A percentile compares a stretch with the other conserved stretches of the same genome.
These are phyloP conservation scores for Botrytis galanthina DNA, from an alignment of 2,329 filamentous ascomycete species.

Conservation along the genomic window DNA sequence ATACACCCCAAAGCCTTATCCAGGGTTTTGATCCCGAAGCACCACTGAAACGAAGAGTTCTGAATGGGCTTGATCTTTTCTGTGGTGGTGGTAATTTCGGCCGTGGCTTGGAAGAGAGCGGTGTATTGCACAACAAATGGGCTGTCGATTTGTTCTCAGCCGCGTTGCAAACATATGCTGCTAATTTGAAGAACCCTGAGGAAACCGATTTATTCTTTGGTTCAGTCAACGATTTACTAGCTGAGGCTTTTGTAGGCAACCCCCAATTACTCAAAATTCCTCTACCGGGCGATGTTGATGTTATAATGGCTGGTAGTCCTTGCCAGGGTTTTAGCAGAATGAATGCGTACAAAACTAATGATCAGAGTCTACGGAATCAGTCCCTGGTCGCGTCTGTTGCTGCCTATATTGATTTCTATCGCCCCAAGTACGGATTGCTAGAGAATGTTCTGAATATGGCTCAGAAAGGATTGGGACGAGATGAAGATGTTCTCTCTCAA, in stretches of 20 bases:
- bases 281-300: conserved; percentile 60
- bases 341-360: conserved; percentile 56
- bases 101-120: conserved; percentile 70
- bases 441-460: conserved; percentile 74
- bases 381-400: conserved; percentile 76
- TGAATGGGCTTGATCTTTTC: conserved; percentile 69
- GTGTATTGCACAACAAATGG: conserved; percentile 62
- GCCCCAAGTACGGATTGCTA: conserved; percentile 70
- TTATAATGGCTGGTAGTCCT: conserved; percentile 71
- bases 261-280: conserved; percentile 49
- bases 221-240: conserved; percentile 68
- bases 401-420: conserved; percentile 70
- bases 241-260: conserved; percentile 52
- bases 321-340: conserved; percentile 72
- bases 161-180: conserved; percentile 71
- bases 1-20: conserved; percentile 42
- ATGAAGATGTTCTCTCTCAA: conserved; percentile 69
- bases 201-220: conserved; percentile 59
- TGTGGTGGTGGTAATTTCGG: conserved; percentile 78
- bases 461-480: conserved; percentile 43
- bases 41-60: conserved; percentile 37
- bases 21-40: conserved; percentile 55
- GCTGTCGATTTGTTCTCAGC: conserved; percentile 63
- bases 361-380: conserved; percentile 63
- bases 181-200: conserved; percentile 52